Base-by-base conservation (phyloP, 306 rosid species). In the Trifolium pratense region DNA sequence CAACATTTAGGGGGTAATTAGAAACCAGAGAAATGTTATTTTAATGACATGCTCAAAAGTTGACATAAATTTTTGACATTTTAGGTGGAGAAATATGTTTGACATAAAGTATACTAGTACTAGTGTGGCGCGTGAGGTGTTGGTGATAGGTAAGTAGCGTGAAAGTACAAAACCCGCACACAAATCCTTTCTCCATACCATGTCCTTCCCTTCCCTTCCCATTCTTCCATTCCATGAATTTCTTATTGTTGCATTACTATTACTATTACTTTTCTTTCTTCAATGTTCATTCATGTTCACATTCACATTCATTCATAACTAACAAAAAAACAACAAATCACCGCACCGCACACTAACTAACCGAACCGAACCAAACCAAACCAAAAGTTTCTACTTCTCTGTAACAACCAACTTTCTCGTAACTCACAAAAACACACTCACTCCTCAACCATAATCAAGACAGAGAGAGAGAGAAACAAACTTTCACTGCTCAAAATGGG, bases 401-500 rank as follows among this genome's bases (percentile, higher is more conserved):
- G 8, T 6, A 36, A 36, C 14, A 56, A 56, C 62, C 34, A 57
- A 14, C 32, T 57, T 57, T 57, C 34, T 57, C 63, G 63, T 57
- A 57, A 25, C 37, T 57, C 36, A 12, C 63, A 53, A 53, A 49
- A 49, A 17, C 10, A 53, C 29, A 36, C 9, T 34, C 36, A 32
- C 36, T 17, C 58, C 5, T 2, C 26, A 51, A 51, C 58, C 26
- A 51, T 51, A n/a, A 37, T 37, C 10, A 4, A 12, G 1, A 15
- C 11, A 43, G 32, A 75, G 55, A 66, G 18, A 57, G 51, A 68
- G 7, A 26, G 3, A 2, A 32, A 5, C 3, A 29, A 36, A 7
- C 7, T 36, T 36, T 8, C 39, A 36, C 39, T 8, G 2, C 40
- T 6, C 70, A 78, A 31, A 68, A 89, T 87, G 94, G 91, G 71